Evolutionary conservation across 805 yeast genomes (phyloP).

Genomic region (Ogataea neopini): DNA sequence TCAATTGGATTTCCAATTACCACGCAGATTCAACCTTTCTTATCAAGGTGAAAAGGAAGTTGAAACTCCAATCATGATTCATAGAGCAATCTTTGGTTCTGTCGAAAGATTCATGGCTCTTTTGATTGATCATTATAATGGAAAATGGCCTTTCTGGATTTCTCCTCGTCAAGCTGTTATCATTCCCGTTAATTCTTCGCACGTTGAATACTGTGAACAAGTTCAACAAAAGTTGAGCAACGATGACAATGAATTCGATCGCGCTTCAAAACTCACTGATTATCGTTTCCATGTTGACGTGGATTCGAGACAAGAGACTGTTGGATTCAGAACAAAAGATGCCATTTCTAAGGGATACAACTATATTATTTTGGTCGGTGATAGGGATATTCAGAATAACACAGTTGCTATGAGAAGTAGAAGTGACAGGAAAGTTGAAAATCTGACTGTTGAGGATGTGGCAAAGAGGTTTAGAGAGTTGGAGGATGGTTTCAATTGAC

Average conservation of each 20-base stretch:
- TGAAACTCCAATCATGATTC: slow-evolving; percentile 88
- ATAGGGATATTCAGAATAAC: slow-evolving; percentile 65
- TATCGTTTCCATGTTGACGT: slow-evolving; percentile 72
- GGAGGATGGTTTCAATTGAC: slow-evolving; percentile 48
- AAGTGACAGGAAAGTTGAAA: slow-evolving; percentile 45
- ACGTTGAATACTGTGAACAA: slow-evolving; percentile 52
- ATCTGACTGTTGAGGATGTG: slow-evolving; percentile 51
- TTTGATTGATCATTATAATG: slow-evolving; percentile 83
- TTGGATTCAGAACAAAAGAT: slow-evolving; percentile 78
- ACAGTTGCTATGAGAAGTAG: slow-evolving; percentile 66
- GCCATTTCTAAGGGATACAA: slow-evolving; percentile 75
- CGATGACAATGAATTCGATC: slow-evolving; percentile 37
- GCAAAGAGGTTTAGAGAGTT: slow-evolving; percentile 51
- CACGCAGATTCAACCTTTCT: slow-evolving; percentile 74
- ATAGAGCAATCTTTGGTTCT: slow-evolving; percentile 94
- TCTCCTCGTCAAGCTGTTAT: slow-evolving; percentile 88
- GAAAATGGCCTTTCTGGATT: slow-evolving; percentile 98
- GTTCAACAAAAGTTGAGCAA: slow-evolving; percentile 51
- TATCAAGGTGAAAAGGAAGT: slow-evolving; percentile 58
- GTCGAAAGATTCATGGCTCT: slow-evolving; percentile 91
- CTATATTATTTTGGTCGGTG: slow-evolving; percentile 84
- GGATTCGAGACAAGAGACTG: slow-evolving; percentile 72
- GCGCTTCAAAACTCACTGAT: slow-evolving; percentile 57
- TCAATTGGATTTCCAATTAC: slow-evolving; percentile 93
- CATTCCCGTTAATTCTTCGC: slow-evolving; percentile 73